Base-by-base conservation (phyloP, 2,329 filamentous ascomycete species). In the Fusarium secorum region DNA sequence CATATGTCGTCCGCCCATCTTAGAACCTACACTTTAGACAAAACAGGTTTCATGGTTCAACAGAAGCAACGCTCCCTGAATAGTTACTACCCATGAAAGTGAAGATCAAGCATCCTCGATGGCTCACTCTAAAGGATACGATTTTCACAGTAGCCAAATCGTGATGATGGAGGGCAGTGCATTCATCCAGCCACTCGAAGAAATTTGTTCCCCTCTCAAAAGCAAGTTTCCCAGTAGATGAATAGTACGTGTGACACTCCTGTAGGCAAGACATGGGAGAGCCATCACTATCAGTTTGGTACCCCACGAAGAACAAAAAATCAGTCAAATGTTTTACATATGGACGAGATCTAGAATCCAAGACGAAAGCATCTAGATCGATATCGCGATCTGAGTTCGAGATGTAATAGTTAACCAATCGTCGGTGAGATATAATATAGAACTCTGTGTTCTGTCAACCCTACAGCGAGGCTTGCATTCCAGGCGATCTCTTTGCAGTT, bases 41-140 rank as follows among this genome's bases (percentile, higher is more conserved):
- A 41, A 41, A 24, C 39, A 41, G 9, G n/a, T 41, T 41, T 24
- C 22, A 18, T 26, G 39, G 15, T 18, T 7, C 10, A 42, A 5
- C 39, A 2, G 15, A 42, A 18, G 15, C 1, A 26, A 42, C 3
- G 15, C 39, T 42, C 15, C 22, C 7, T 18, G 15, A 11, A 11
- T 17, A 42, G 10, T 7, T 7, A 5, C 22, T 8, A 8, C 15
- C 6, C 6, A 24, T 42, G 3, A 26, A 18, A 42, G 22, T 42
- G 22, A 42, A 42, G 39, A 42, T 42, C 10, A 26, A 42, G 22
- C 49, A 52, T 38, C 33, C 3, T 10, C 35, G 18, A 53, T 36
- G 7, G 1, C 28, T 14, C 10, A 7, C 18, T 18, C 20, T 15
- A 3, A 39, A 38, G 2, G 7, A 5, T 22, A 3, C 14, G 13